phyloP scores from a whole-genome alignment of 495 filamentous ascomycete species.

The Penicillium bialowiezense region DNA sequence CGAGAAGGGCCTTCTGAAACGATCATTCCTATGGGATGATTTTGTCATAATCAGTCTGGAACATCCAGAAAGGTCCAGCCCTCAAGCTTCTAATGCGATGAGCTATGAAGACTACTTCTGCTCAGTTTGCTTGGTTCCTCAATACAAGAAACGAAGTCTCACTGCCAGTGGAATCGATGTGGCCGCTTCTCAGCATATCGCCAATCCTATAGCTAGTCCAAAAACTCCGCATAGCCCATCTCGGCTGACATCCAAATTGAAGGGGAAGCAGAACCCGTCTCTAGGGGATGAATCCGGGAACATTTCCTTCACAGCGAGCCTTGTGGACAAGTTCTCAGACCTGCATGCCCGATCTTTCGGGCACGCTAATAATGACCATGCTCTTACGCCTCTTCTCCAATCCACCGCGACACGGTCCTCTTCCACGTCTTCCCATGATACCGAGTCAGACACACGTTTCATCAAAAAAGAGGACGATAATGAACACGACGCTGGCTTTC shows the following conservation, averaged over 20 bases:
- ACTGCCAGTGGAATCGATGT: constrained; percentile 26
- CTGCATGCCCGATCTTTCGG: constrained; percentile 28
- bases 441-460: no score
- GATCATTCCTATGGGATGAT: constrained; percentile 63
- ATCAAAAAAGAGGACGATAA: no score
- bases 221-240: background rate
- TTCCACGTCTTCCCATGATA: no score
- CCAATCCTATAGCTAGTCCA: background rate
- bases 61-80: constrained; percentile 27
- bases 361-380: background rate
- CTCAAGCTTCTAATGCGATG: constrained; percentile 15
- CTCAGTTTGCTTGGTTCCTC: constrained; percentile 22
- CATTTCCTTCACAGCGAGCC: constrained; percentile 28
- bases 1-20: constrained; percentile 34
- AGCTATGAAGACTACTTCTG: constrained; percentile 37
- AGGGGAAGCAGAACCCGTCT: background rate
- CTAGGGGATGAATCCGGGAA: background rate
- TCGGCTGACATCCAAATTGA: background rate
- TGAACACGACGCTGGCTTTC: no score
- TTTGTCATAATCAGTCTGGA: constrained; percentile 53
- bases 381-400: background rate
- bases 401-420: no score
- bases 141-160: constrained; percentile 37
- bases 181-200: constrained; percentile 24
- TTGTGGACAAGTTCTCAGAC: constrained; percentile 28